phyloP scores from a whole-genome alignment of 495 filamentous ascomycete species.

The Beverwykella pulmonaria region DNA sequence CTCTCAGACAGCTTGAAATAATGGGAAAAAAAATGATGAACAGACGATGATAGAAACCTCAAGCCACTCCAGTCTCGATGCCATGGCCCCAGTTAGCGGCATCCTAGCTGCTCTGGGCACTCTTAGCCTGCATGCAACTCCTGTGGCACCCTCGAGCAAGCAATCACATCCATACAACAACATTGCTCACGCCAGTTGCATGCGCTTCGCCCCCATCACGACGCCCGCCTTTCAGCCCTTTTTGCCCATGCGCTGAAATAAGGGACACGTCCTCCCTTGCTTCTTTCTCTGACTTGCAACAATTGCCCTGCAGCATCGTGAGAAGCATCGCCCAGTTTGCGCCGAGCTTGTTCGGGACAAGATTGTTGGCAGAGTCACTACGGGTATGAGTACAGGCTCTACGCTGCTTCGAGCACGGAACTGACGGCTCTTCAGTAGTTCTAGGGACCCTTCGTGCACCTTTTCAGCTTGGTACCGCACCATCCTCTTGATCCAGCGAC shows the following conservation, averaged over 20 bases:
- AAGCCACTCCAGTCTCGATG: background rate
- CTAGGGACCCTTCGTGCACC: background rate
- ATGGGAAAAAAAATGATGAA: no score
- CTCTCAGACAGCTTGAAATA: no score
- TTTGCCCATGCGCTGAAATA: background rate
- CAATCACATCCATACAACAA: constrained; percentile 11
- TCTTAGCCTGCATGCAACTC: constrained; percentile 10
- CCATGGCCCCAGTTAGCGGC: constrained; percentile 25
- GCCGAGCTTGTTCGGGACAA: background rate
- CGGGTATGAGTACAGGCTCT: background rate
- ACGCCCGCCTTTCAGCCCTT: background rate
- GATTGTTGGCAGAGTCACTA: background rate
- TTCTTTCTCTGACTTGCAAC: background rate
- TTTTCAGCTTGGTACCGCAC: background rate
- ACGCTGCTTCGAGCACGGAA: background rate
- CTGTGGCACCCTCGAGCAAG: background rate
- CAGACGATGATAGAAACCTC: no score
- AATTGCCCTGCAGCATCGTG: background rate
- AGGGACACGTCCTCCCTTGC: no score
- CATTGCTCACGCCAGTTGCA: constrained; percentile 2
- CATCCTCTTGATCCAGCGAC: background rate
- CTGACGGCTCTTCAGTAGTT: background rate
- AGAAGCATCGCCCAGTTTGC: background rate
- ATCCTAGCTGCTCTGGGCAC: background rate
- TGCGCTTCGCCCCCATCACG: background rate